Percentiles rank a stretch among this genome's conserved stretches.
These are phyloP conservation scores for Globisporangium ultimum DNA, from an alignment of 352 stramenopile genomes.

Conservation along the genomic window DNA sequence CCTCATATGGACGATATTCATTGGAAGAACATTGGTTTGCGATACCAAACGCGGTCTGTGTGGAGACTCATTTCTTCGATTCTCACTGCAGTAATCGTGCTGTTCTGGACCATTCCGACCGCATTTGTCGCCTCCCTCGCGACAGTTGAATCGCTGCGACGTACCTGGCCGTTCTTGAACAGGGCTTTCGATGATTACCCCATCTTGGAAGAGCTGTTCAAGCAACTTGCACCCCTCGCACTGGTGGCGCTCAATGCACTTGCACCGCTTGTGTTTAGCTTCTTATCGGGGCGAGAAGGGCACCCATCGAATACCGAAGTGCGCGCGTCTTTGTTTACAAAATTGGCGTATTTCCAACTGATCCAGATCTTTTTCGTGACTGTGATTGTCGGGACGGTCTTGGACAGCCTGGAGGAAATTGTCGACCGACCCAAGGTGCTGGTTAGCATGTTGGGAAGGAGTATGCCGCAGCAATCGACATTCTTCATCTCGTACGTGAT, in stretches of 20 bases:
- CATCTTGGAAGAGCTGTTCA: constrained; percentile 53
- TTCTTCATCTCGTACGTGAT: constrained; percentile 86
- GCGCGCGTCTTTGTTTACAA: constrained; percentile 62
- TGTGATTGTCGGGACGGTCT: constrained; percentile 68
- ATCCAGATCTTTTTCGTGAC: constrained; percentile 85
- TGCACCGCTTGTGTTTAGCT: constrained; percentile 57
- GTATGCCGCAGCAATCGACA: constrained; percentile 79
- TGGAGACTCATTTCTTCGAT: constrained; percentile 46
- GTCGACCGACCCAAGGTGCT: constrained; percentile 65
- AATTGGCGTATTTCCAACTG: constrained; percentile 79
- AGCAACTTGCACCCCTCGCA: constrained; percentile 67
- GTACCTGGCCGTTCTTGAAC: constrained; percentile 60
- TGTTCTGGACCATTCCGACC: constrained; percentile 85
- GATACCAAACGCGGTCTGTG: constrained; percentile 43
- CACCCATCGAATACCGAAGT: constrained; percentile 69
- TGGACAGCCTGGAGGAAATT: constrained; percentile 72
- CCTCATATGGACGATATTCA: constrained; percentile 67
- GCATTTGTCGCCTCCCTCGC: constrained; percentile 71
- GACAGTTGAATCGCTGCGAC: constrained; percentile 64
- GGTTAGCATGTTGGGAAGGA: constrained; percentile 66
- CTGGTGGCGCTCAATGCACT: constrained; percentile 59
- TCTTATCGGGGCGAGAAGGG: constrained; percentile 62
- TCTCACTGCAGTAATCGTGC: constrained; percentile 59
- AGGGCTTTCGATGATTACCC: constrained; percentile 60
- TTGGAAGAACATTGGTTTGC: constrained; percentile 70